These are phyloP conservation scores for Schizothecium vesticola DNA, from an alignment of 495 filamentous ascomycete species.

Conservation along the genomic window DNA sequence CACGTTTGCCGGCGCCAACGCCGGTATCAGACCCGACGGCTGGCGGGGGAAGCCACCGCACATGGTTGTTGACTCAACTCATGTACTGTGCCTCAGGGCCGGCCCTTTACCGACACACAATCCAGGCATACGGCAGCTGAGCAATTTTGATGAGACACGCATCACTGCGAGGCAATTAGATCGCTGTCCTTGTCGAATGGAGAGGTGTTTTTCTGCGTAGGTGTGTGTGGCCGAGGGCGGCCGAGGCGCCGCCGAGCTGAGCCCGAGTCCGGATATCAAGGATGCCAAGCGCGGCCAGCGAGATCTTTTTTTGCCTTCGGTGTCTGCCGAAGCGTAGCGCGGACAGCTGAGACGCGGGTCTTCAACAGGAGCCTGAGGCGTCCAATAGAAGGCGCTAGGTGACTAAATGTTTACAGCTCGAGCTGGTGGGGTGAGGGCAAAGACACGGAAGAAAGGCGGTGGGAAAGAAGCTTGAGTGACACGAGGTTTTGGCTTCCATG, in stretches of 20 bases:
- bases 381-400: neutral
- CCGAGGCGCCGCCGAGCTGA: neutral
- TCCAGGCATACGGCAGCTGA: neutral
- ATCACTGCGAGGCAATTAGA: neutral
- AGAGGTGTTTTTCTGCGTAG: neutral
- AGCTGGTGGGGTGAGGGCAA: neutral
- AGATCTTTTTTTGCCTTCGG: neutral
- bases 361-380: neutral
- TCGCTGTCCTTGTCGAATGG: neutral
- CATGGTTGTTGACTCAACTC: neutral
- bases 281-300: neutral
- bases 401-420: neutral
- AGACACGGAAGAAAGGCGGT: neutral
- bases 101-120: neutral
- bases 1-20: neutral
- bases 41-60: neutral
- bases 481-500: neutral
- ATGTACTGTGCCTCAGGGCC: neutral
- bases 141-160: neutral
- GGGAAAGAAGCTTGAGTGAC: neutral
- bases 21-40: neutral
- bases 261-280: neutral
- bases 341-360: neutral
- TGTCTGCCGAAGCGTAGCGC: neutral
- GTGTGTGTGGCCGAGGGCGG: neutral